Base-by-base conservation (phyloP, 306 rosid genomes). In the cucumber (Cucumis sativus) region DNA sequence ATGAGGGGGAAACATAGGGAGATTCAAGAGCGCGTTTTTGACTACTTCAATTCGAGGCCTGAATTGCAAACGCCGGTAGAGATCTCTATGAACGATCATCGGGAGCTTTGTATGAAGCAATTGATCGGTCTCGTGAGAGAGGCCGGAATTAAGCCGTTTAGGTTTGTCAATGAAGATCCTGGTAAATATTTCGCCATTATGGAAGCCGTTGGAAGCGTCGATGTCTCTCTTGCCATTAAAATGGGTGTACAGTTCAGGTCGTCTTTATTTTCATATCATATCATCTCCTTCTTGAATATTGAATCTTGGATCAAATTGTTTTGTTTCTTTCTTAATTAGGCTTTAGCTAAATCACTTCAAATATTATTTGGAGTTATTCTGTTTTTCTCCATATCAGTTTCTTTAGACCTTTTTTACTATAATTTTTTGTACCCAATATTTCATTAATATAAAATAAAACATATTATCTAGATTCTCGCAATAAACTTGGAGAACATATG, bases 211-310 rank as follows among this genome's bases (percentile, higher is more conserved):
- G 98, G 98, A 0, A 35, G 92, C 59, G 82, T 95, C 45, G 98
- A 95, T 76, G 87, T 95, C 88, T 95, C 98, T 2, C 93, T 95
- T 1, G 98, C 84, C 54, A 95, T 95, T 77, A 95, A 95, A 82
- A 84, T 87, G 91, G 98, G 98, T 10, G 98, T 95, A 41, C 98
- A 95, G 71, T 95, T 80, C 77, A 95, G 98, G 98, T 94, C 76
- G 6, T 30, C 37, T 13, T 60, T 80, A 8, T 16, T 16, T 52
- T 17, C n/a, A 7, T 52, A 52, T 52, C n/a, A 52, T 52, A 52
- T 52, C n/a, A 52, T 52, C n/a, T 52, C 57, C 6, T 52, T 52
- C 20, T 52, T 15, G 2, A 16, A 52, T 16, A 4, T 33, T 33
- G 37, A 33, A 2, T 33, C 37, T 33, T 52, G 2, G 6, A 52